Evolutionary conservation across 2,329 filamentous ascomycete genomes (phyloP).

Genomic region (Coniochaeta sp.): DNA sequence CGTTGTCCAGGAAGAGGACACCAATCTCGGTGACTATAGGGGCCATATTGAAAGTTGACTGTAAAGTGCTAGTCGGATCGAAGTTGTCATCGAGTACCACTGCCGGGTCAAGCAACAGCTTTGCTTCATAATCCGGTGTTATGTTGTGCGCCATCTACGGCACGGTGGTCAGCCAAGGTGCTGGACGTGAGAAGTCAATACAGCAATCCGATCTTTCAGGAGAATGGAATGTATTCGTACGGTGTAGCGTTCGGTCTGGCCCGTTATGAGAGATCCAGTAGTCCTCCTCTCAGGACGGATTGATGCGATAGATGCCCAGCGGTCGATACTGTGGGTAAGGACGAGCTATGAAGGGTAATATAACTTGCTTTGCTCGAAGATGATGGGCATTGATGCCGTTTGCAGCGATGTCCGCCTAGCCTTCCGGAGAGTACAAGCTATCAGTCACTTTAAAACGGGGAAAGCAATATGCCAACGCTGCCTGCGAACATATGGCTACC

Average conservation of each 20-base stretch:
- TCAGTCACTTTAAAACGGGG: no score
- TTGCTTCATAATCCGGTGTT: constrained; percentile 25
- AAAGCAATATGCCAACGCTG: not conserved
- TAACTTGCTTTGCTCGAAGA: no score
- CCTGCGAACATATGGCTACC: not conserved
- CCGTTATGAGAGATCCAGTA: not conserved
- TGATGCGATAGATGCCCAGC: not conserved
- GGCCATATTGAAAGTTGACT: constrained; percentile 21
- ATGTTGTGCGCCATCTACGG: constrained; percentile 9
- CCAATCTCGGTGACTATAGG: constrained; percentile 25
- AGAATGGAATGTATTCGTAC: not conserved
- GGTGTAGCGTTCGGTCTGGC: not conserved
- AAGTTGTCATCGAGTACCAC: constrained; percentile 21
- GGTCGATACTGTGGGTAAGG: not conserved
- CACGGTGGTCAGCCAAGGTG: not conserved
- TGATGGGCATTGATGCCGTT: no score
- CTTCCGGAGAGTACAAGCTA: no score
- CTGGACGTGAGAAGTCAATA: not conserved
- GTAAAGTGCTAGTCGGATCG: constrained; percentile 21
- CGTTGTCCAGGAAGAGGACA: constrained; percentile 29
- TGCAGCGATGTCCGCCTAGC: no score
- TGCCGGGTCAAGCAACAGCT: constrained; percentile 23
- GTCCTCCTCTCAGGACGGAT: no score
- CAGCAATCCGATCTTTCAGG: not conserved
- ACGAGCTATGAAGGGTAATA: no score